Evolutionary conservation across 768 basidiomycete genomes (phyloP).

Genomic region (Podaxis sp.): DNA sequence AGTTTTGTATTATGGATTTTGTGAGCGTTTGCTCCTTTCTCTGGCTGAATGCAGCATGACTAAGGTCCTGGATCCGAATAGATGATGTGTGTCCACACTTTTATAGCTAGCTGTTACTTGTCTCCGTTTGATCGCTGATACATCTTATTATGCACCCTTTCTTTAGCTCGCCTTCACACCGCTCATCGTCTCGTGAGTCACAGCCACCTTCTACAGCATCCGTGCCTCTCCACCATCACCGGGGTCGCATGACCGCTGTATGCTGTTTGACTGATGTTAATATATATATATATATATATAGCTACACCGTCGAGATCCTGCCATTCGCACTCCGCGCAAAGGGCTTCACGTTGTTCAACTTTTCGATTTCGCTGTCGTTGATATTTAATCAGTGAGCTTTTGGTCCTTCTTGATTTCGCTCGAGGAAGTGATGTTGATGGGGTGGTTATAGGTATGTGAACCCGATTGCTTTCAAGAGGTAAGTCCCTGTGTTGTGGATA

Average conservation of each 20-base stretch:
- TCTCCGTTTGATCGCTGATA: neutral
- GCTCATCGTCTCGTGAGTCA: slow-evolving; percentile 28
- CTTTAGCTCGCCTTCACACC: slow-evolving; percentile 29
- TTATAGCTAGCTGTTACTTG: neutral
- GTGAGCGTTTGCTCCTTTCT: slow-evolving; percentile 16
- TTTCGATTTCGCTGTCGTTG: slow-evolving; percentile 55
- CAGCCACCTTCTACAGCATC: neutral
- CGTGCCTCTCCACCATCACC: neutral
- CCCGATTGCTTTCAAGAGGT: slow-evolving; percentile 31
- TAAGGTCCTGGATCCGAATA: slow-evolving; percentile 4
- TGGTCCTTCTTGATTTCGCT: neutral
- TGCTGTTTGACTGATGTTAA: neutral
- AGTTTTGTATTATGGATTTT: slow-evolving; percentile 31
- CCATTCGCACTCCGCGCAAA: slow-evolving; percentile 54
- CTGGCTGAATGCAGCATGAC: neutral
- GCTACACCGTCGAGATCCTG: slow-evolving; percentile 28
- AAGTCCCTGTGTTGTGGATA: slow-evolving; percentile 2
- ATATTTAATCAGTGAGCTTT: slow-evolving; percentile 58
- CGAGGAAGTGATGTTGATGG: neutral
- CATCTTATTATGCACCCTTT: too few relatives aligned
- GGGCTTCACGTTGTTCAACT: slow-evolving; percentile 62
- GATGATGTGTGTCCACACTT: slow-evolving; percentile 21
- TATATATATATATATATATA: neutral
- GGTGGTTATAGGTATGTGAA: slow-evolving; percentile 44
- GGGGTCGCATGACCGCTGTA: neutral